Percentiles rank a stretch among this genome's conserved stretches.
These are phyloP conservation scores for Telopea speciosissima DNA, from an alignment of 177 flowering plant genomes.

Conservation along the genomic window DNA sequence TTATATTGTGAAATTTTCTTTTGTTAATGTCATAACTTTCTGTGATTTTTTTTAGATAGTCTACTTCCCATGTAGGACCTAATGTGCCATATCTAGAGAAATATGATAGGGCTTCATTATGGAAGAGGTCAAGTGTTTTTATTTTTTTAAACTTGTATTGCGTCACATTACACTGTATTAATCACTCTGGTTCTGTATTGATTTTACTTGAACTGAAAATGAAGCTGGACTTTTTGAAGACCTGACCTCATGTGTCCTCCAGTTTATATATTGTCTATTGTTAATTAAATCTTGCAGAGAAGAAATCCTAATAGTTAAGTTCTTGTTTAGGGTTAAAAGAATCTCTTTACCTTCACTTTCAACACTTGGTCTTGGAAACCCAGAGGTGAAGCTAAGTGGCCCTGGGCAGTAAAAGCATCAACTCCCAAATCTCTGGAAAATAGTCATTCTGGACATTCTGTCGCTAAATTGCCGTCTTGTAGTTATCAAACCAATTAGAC, in stretches of 20 bases:
- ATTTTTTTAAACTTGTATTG: background rate
- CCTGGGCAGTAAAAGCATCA: background rate
- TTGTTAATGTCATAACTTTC: conserved; percentile 30
- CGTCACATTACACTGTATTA: background rate
- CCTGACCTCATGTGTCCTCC: background rate
- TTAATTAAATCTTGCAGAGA: too few relatives aligned
- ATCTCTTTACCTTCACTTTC: background rate
- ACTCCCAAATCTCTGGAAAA: too few relatives aligned
- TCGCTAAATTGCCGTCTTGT: too few relatives aligned
- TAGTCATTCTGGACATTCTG: too few relatives aligned
- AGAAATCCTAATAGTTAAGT: background rate
- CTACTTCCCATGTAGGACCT: background rate
- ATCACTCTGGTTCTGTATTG: background rate
- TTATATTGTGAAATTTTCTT: background rate
- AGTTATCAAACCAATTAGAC: too few relatives aligned
- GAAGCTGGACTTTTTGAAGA: background rate
- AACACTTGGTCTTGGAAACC: background rate
- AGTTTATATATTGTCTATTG: too few relatives aligned
- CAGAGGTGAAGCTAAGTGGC: background rate
- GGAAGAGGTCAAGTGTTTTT: background rate
- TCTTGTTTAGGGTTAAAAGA: too few relatives aligned
- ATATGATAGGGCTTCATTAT: conserved; percentile 25
- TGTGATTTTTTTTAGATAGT: background rate
- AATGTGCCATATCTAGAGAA: conserved; percentile 32
- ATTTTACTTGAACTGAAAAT: background rate